Percentiles rank a stretch among this genome's conserved stretches.
Conservation (phyloP, 176 grass and related monocot genomes). For the Oryza meyeriana region DNA sequence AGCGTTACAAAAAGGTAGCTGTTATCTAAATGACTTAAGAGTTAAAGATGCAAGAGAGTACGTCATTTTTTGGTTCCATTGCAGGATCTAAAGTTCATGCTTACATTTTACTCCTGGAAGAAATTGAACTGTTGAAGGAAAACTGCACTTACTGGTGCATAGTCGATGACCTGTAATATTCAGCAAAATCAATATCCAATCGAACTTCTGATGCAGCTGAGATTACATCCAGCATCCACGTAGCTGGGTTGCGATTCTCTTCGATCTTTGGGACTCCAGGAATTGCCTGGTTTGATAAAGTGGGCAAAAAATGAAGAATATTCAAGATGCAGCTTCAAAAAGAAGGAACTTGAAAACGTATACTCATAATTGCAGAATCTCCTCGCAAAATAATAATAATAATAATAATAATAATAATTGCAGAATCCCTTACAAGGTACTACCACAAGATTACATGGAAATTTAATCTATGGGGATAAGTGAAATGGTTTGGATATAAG, state of each 20-base stretch:
- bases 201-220: slow-evolving; percentile 53
- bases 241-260: slow-evolving; percentile 77
- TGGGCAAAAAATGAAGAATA: slow-evolving; percentile 9
- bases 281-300: slow-evolving; percentile 49
- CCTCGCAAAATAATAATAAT: no score
- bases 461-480: not conserved
- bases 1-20: slow-evolving; percentile 21
- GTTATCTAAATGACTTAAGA: slow-evolving; percentile 22
- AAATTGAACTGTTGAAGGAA: not conserved
- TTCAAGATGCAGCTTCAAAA: not conserved
- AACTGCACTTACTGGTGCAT: slow-evolving; percentile 55
- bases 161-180: slow-evolving; percentile 59
- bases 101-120: not conserved
- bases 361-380: slow-evolving; percentile 21
- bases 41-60: slow-evolving; percentile 17
- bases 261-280: slow-evolving; percentile 63
- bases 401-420: no score
- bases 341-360: not conserved
- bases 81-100: not conserved
- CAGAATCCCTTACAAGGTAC: slow-evolving; percentile 20
- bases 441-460: slow-evolving; percentile 1
- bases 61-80: not conserved
- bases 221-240: slow-evolving; percentile 88
- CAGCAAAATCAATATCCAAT: slow-evolving; percentile 63
- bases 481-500: slow-evolving; percentile 16